These are phyloP conservation scores for Warburgia ugandensis DNA, from an alignment of 164 flowering plant genomes.

Conservation along the genomic window DNA sequence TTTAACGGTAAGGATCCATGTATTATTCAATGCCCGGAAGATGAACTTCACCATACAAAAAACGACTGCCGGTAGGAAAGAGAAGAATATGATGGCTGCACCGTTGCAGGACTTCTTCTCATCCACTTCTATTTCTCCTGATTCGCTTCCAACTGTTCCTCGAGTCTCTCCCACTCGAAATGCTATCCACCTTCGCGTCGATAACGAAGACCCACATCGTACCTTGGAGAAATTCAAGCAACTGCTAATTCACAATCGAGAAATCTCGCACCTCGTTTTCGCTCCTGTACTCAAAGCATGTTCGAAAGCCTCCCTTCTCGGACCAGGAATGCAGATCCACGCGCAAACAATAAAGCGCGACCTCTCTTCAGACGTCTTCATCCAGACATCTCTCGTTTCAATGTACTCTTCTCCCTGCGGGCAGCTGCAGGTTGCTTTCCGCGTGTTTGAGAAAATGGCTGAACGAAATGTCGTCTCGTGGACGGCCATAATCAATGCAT, in stretches of 20 bases:
- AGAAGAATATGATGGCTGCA: no score
- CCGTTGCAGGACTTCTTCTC: no score
- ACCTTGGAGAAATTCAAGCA: conserved; percentile 11
- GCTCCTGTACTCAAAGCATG: conserved; percentile 22
- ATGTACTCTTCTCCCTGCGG: conserved; percentile 5
- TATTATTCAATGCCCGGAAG: no score
- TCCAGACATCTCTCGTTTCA: conserved; percentile 7
- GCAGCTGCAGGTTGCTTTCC: background rate
- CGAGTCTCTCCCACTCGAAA: no score
- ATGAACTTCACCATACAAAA: no score
- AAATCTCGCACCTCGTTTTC: conserved; percentile 9
- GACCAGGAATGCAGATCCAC: conserved; percentile 35
- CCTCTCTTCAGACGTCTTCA: conserved; percentile 18
- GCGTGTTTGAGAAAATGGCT: conserved; percentile 13
- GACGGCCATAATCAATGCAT: conserved; percentile 15
- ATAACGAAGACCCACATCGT: conserved; percentile 1
- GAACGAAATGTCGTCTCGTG: conserved; percentile 13
- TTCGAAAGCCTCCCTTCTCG: conserved; percentile 10
- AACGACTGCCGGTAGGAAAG: no score
- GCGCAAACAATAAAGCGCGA: conserved; percentile 56
- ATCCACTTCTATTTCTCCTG: no score
- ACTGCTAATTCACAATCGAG: conserved; percentile 3
- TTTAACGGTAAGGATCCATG: no score
- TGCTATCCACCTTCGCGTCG: no score
- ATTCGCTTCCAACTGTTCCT: no score